A percentile compares a stretch with the other conserved stretches of the same genome.
Conservation (phyloP, 352 stramenopile genomes). For the Halophytophthora batemanensis region DNA sequence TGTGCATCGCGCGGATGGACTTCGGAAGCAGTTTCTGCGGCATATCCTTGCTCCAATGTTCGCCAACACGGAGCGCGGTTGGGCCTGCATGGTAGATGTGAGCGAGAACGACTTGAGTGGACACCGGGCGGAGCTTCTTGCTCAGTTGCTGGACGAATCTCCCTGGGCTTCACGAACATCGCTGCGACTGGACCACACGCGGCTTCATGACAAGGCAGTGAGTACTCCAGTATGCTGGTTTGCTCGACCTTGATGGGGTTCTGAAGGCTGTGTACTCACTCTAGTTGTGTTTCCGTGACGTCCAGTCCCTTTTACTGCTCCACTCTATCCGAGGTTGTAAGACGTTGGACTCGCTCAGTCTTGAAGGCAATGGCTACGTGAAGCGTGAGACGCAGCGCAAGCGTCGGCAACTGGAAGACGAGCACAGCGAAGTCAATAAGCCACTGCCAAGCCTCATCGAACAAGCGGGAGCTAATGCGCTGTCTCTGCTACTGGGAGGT, state of each 20-base stretch:
- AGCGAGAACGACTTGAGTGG: conserved; percentile 76
- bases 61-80: conserved; percentile 40
- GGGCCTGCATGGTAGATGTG: conserved; percentile 51
- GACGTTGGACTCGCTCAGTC: conserved; percentile 52
- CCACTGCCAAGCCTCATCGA: conserved; percentile 28
- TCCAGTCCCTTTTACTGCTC: conserved; percentile 52
- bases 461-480: conserved; percentile 34
- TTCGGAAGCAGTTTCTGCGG: conserved; percentile 44
- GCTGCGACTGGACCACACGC: conserved; percentile 52
- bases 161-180: conserved; percentile 37
- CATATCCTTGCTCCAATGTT: conserved; percentile 71
- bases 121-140: conserved; percentile 39
- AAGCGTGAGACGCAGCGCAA: conserved; percentile 26
- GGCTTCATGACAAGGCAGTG: conserved; percentile 59
- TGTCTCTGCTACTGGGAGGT: conserved; percentile 40
- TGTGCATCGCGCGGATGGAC: conserved; percentile 26
- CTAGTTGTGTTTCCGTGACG: neutral
- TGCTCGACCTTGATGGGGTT: neutral
- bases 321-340: conserved; percentile 54
- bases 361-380: conserved; percentile 67
- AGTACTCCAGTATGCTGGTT: neutral
- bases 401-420: conserved; percentile 13
- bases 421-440: conserved; percentile 13
- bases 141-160: conserved; percentile 45
- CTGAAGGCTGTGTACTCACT: neutral